A percentile compares a stretch with the other conserved stretches of the same genome.
phyloP scores from a whole-genome alignment of 2,329 filamentous ascomycete genomes.

The Colletotrichum shisoi region DNA sequence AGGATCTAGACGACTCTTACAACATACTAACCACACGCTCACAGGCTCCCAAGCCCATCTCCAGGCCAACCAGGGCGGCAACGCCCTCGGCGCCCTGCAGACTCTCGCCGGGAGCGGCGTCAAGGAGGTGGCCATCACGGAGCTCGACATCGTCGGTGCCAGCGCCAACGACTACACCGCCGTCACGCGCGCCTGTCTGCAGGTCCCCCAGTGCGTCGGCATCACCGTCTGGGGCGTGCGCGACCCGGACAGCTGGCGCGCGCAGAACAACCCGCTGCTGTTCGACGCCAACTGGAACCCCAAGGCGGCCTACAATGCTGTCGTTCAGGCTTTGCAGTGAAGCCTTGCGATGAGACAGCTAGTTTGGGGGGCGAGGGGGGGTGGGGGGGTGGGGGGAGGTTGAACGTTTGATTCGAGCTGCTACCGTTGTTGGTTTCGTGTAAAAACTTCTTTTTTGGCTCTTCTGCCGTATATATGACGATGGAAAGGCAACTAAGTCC shows the following conservation, averaged over 20 bases:
- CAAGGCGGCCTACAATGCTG: conserved; percentile 61
- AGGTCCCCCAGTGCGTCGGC: conserved; percentile 67
- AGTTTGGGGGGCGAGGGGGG: background rate
- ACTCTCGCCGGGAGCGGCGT: conserved; percentile 59
- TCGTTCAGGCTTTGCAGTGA: conserved; percentile 49
- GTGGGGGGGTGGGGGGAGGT: background rate
- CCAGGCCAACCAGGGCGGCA: conserved; percentile 53
- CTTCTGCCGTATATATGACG: background rate
- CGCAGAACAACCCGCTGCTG: conserved; percentile 59
- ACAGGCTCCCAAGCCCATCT: conserved; percentile 64
- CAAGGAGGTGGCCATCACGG: conserved; percentile 69
- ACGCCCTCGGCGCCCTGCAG: conserved; percentile 59
- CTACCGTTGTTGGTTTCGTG: too few species aligned
- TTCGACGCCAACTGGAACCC: conserved; percentile 62
- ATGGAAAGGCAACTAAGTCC: background rate
- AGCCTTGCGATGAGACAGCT: background rate
- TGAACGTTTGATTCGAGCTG: background rate
- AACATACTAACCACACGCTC: background rate
- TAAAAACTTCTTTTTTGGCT: background rate
- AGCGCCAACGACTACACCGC: conserved; percentile 65
- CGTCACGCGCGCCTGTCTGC: conserved; percentile 65
- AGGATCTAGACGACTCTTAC: too few species aligned
- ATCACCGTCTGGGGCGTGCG: conserved; percentile 70
- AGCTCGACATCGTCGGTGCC: conserved; percentile 71
- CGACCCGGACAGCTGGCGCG: conserved; percentile 62